phyloP scores from a whole-genome alignment of 495 filamentous ascomycete species.

The Trichoderma erinaceum region DNA sequence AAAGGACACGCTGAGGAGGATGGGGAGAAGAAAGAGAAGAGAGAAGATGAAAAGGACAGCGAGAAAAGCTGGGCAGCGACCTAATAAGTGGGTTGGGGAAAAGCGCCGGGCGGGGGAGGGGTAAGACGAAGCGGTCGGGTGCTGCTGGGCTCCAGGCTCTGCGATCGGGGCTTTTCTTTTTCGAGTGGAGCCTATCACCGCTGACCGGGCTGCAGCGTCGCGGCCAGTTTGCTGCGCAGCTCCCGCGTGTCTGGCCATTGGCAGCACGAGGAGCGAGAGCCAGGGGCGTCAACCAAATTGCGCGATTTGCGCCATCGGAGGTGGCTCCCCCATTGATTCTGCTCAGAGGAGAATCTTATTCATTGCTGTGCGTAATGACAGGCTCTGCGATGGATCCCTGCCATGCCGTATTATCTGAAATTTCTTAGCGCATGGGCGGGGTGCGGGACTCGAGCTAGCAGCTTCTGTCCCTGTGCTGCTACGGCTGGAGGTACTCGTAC shows the following conservation, averaged over 20 bases:
- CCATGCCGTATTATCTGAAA: constrained; percentile 1
- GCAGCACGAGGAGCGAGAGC: background rate
- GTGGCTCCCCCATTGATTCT: background rate
- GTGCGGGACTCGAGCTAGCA: no score
- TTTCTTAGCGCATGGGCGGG: background rate
- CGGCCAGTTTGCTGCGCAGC: background rate
- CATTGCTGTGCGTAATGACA: constrained; percentile 10
- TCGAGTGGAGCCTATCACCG: background rate
- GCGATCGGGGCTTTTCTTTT: constrained; percentile 7
- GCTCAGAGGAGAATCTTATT: background rate
- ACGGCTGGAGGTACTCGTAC: no score
- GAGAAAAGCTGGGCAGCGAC: background rate
- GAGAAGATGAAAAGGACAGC: background rate
- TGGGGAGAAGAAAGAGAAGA: background rate
- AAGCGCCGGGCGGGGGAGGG: constrained; percentile 13
- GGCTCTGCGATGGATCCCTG: constrained; percentile 1
- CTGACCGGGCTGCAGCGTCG: background rate
- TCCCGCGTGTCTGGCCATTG: background rate
- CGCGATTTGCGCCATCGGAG: constrained; percentile 14
- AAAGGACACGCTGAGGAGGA: constrained; percentile 11
- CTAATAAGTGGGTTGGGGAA: background rate
- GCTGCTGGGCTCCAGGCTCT: background rate
- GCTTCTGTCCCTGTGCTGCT: no score
- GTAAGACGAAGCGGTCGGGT: constrained; percentile 10
- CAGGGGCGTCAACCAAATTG: constrained; percentile 7